phyloP scores from a whole-genome alignment of 768 basidiomycete species.

The Lenzites betulinus region DNA sequence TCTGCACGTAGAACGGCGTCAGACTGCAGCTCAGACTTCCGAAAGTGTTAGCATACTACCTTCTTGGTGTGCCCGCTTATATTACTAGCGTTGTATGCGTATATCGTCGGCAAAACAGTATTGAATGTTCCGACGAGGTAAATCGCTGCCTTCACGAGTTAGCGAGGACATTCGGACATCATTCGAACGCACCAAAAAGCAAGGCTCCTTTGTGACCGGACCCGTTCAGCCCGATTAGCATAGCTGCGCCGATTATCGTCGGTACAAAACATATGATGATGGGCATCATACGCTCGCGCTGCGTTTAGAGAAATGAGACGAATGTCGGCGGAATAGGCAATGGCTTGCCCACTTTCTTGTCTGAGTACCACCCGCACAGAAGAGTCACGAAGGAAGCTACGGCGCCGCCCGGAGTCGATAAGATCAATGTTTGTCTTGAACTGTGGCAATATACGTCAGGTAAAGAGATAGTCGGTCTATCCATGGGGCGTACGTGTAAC shows the following conservation, averaged over 20 bases:
- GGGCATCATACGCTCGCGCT: slow-evolving; percentile 63
- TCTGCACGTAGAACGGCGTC: slow-evolving; percentile 24
- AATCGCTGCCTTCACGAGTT: no score
- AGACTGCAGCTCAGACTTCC: background rate
- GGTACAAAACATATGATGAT: slow-evolving; percentile 60
- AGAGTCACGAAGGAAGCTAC: slow-evolving; percentile 47
- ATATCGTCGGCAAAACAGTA: slow-evolving; percentile 57
- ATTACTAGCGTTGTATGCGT: slow-evolving; percentile 67
- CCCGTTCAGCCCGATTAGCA: slow-evolving; percentile 50
- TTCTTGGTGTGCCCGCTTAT: slow-evolving; percentile 70
- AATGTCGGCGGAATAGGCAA: no score
- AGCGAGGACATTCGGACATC: no score
- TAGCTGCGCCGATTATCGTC: slow-evolving; percentile 54
- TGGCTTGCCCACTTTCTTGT: slow-evolving; percentile 48
- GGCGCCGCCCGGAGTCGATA: slow-evolving; percentile 57
- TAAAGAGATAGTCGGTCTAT: no score
- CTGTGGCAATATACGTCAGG: slow-evolving; percentile 34
- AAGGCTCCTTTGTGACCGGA: slow-evolving; percentile 51
- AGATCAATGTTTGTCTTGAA: slow-evolving; percentile 60
- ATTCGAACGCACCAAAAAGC: slow-evolving; percentile 59
- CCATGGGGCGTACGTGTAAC: slow-evolving; percentile 60
- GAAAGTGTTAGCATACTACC: slow-evolving; percentile 22
- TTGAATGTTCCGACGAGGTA: slow-evolving; percentile 58
- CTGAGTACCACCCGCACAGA: slow-evolving; percentile 65
- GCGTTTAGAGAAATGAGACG: background rate